phyloP scores from a whole-genome alignment of 768 basidiomycete species.

The Leccinum broughii region DNA sequence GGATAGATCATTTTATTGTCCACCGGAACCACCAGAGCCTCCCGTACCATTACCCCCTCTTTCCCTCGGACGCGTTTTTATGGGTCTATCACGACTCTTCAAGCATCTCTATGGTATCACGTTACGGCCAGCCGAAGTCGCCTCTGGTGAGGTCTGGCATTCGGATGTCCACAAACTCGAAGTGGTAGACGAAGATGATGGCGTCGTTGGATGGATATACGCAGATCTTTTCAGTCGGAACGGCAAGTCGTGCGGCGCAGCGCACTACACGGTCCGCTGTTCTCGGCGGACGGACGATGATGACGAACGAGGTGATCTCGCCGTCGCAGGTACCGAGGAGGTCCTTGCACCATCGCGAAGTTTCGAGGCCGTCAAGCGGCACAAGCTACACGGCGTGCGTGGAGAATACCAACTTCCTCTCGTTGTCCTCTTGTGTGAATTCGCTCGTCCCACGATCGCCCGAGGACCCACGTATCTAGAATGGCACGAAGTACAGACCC shows the following conservation, averaged over 20 bases:
- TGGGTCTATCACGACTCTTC: constrained; percentile 90
- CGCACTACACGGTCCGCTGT: constrained; percentile 97
- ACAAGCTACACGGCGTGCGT: constrained; percentile 57
- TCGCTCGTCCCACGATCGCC: constrained; percentile 60
- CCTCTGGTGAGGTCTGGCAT: constrained; percentile 88
- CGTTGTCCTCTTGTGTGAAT: constrained; percentile 90
- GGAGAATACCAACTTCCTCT: constrained; percentile 87
- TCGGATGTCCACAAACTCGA: constrained; percentile 86
- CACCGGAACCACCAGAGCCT: constrained; percentile 73
- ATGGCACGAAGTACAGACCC: constrained; percentile 92
- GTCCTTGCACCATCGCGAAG: constrained; percentile 50
- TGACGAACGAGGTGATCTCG: constrained; percentile 68
- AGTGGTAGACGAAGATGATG: constrained; percentile 86
- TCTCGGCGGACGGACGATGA: constrained; percentile 92
- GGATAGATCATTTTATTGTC: constrained; percentile 95
- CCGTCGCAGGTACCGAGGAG: constrained; percentile 38
- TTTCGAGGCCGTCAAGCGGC: constrained; percentile 64
- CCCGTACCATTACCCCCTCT: constrained; percentile 71
- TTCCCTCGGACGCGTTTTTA: constrained; percentile 88
- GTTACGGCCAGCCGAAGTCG: constrained; percentile 65
- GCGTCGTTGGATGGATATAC: constrained; percentile 92
- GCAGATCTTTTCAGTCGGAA: constrained; percentile 84
- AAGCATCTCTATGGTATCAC: constrained; percentile 84
- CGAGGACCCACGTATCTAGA: constrained; percentile 71
- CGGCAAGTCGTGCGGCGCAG: constrained; percentile 89